Base-by-base conservation (phyloP, 192 early-diverging fungal species). In the Coemansia sp. region DNA sequence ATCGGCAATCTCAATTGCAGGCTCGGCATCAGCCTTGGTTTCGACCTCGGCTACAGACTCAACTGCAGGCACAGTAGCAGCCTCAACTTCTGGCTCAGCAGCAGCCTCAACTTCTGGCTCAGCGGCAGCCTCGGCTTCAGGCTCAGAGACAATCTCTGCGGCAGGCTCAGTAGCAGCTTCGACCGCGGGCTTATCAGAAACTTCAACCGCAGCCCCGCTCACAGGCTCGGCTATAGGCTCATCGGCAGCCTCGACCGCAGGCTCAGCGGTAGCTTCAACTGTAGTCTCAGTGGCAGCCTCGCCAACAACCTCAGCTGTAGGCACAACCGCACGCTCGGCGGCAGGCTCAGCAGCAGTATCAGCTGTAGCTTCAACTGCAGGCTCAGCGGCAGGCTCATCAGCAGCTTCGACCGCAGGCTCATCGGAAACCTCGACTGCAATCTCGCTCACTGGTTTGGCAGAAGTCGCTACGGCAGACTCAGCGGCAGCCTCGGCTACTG, bases 311-410 rank as follows among this genome's bases (percentile, higher is more conserved):
- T n/a, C n/a, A n/a, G n/a, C 30, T 10, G 17, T 15, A 19, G 51
- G 3, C 9, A 46, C 51, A 9, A 14, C 42, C 22, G 42, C 33
- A 25, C 40, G 10, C 30, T 53, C 64, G 44, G 14, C 42, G 7
- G 27, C 21, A 21, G 46, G 46, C 15, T n/a, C 46, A 47, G 46
- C 46, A 47, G 22, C 46, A 47, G 46, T 21, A 3, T 47, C 46
- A 4, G 6, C 46, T 7, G 22, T 7, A 6, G 22, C 4, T 7
- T 30, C 27, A 5, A 30, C 27, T 5, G 2, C 7, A 30, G 27
- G 7, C 4, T 30, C 27, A 21, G 22, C 46, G 4, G 7, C 46
- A 4, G 21, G 17, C n/a, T 42, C 10, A 30, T 5, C 17, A 9
- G 41, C 17, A 9, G 41, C 8, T 4, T 12, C 49, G 10, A n/a